Evolutionary conservation across 2,329 filamentous ascomycete genomes (phyloP), one percentile per base, ranked within the genome.

Genomic region (Paecilomyces dactylethromorphus): DNA sequence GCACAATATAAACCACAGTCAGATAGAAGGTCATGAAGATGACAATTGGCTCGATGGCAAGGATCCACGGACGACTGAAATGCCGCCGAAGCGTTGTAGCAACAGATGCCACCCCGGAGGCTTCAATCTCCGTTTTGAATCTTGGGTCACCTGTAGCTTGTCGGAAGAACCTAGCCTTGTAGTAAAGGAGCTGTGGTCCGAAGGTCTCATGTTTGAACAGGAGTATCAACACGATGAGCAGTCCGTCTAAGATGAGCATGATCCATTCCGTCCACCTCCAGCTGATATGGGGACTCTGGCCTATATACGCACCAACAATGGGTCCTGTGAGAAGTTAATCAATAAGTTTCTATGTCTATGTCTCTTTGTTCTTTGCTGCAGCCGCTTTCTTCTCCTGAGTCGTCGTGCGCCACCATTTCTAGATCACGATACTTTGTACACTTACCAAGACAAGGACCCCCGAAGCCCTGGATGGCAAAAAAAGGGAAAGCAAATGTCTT

Each of bases 401-500:
- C 6, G 7, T 7, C n/a, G 13, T 22, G 21, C n/a, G 8, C 21
- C n/a, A n/a, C 45, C n/a, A 50, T 22, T 8, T n/a, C n/a, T 50
- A n/a, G 21, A 22, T 6, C 8, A 24, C 29, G 51, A 53, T 13
- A n/a, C 13, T 21, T n/a, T 32, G 3, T n/a, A 54, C 2, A 35
- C 53, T 33, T 35, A 51, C 76, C 76, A 1, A 72, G 59, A 1
- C 69, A 63, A 0, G 65, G 64, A 57, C 74, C 71, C 1, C 68
- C 66, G 49, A 77, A 76, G 4, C 78, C 79, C 0, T 77, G 73
- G 63, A 78, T 78, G 0, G 81, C 78, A 58, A 45, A 82, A 1
- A 82, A 65, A 0, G 81, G 81, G 58, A 83, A 83, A 10, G 76
- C 76, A 54, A 77, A 78, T 0, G 79, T 78, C 54, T 78, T 72